phyloP scores from a whole-genome alignment of 1,284 basidiomycete species.

The Binderoboletus segoi region DNA sequence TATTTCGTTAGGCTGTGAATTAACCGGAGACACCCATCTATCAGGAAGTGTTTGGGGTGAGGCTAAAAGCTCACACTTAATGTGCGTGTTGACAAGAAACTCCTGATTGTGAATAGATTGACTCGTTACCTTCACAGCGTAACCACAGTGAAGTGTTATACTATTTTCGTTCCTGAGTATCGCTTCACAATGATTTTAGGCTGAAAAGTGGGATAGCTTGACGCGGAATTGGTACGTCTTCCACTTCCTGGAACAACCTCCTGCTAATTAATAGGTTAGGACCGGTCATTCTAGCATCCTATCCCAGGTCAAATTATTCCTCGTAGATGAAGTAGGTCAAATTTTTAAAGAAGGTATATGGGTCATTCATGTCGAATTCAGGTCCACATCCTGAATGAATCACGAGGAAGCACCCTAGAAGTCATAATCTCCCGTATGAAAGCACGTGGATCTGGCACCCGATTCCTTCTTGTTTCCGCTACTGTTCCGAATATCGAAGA shows the following conservation, averaged over 20 bases:
- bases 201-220: slow-evolving; percentile 94
- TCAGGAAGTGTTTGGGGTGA: slow-evolving; percentile 70
- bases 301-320: slow-evolving; percentile 73
- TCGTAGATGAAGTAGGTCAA: slow-evolving; percentile 83
- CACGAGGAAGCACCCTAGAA: slow-evolving; percentile 88
- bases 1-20: slow-evolving; percentile 67
- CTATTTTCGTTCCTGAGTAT: neutral
- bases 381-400: slow-evolving; percentile 93
- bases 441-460: slow-evolving; percentile 63
- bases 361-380: slow-evolving; percentile 33
- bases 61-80: slow-evolving; percentile 72
- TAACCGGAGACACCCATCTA: slow-evolving; percentile 87
- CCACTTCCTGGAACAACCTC: slow-evolving; percentile 1
- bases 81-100: slow-evolving; percentile 48
- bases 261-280: slow-evolving; percentile 44
- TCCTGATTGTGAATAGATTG: slow-evolving; percentile 5
- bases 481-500: slow-evolving; percentile 94
- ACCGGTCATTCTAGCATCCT: slow-evolving; percentile 64
- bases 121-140: slow-evolving; percentile 47
- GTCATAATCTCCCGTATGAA: slow-evolving; percentile 95
- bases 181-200: slow-evolving; percentile 47
- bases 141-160: slow-evolving; percentile 61
- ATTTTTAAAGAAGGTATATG: neutral
- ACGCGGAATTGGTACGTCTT: slow-evolving; percentile 77
- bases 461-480: slow-evolving; percentile 90